A percentile compares a stretch with the other conserved stretches of the same genome.
phyloP scores from a whole-genome alignment of 2,329 filamentous ascomycete species.

The Xylariaceae sp. region DNA sequence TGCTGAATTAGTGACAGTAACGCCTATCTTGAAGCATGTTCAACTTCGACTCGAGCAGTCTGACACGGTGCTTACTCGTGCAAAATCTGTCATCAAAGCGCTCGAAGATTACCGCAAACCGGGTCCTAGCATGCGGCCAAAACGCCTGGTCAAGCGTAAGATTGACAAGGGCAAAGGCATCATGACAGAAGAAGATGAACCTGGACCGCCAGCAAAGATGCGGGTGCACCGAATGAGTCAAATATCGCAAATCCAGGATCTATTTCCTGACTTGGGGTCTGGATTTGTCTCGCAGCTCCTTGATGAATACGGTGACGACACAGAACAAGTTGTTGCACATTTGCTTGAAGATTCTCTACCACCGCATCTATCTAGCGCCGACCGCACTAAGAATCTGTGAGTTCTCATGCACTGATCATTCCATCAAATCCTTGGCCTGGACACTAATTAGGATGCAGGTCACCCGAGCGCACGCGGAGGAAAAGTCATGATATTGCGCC shows the following conservation, averaged over 20 bases:
- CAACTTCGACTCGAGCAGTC: conserved; percentile 47
- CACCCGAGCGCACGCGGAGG: conserved; percentile 27
- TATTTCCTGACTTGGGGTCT: conserved; percentile 82
- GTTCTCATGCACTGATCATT: conserved; percentile 22
- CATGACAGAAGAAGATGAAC: conserved; percentile 34
- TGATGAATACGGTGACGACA: conserved; percentile 70
- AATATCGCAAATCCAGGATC: conserved; percentile 84
- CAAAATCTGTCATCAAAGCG: conserved; percentile 55
- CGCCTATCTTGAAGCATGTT: conserved; percentile 65
- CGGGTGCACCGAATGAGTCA: conserved; percentile 80
- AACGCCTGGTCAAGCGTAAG: conserved; percentile 48
- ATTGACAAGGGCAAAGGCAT: conserved; percentile 61
- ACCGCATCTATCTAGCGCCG: conserved; percentile 55
- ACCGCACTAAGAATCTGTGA: conserved; percentile 61
- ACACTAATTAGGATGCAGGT: conserved; percentile 21
- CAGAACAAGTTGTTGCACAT: conserved; percentile 75
- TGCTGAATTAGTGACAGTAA: conserved; percentile 73
- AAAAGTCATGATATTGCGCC: conserved; percentile 48
- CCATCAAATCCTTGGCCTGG: neutral
- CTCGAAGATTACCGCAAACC: conserved; percentile 57
- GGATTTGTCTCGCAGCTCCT: conserved; percentile 75
- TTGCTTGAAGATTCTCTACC: conserved; percentile 75
- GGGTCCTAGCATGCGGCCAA: conserved; percentile 46
- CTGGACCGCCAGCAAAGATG: conserved; percentile 44
- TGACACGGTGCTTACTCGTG: conserved; percentile 47